Percentiles rank a stretch among this genome's conserved stretches.
These are phyloP conservation scores for Neurospora sublineolata DNA, from an alignment of 495 filamentous ascomycete genomes.

Conservation along the genomic window DNA sequence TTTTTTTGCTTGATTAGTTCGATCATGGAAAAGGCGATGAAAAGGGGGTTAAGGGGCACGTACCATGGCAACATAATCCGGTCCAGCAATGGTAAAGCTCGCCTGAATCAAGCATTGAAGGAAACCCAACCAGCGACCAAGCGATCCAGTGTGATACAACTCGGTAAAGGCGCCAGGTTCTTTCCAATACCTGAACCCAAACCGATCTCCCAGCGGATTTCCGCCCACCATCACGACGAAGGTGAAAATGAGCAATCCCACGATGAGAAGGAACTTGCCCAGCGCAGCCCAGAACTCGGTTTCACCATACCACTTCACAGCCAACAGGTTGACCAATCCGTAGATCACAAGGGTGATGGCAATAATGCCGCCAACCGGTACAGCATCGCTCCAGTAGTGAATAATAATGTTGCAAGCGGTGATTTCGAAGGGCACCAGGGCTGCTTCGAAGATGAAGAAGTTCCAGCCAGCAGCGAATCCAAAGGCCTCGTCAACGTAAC, in stretches of 20 bases:
- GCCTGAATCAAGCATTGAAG: slow-evolving; percentile 60
- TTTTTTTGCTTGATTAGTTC: not conserved
- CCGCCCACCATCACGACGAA: slow-evolving; percentile 67
- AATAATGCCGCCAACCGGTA: slow-evolving; percentile 54
- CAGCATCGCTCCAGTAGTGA: slow-evolving; percentile 52
- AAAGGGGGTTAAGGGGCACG: too few relatives aligned
- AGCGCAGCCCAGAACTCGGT: slow-evolving; percentile 51
- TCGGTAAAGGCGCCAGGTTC: slow-evolving; percentile 60
- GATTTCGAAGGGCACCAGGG: slow-evolving; percentile 61
- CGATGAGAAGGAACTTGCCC: slow-evolving; percentile 58
- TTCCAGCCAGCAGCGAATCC: slow-evolving; percentile 67
- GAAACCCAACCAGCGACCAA: slow-evolving; percentile 64
- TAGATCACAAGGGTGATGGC: slow-evolving; percentile 50
- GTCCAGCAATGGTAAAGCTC: slow-evolving; percentile 73
- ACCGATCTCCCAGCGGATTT: slow-evolving; percentile 55
- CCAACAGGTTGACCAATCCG: slow-evolving; percentile 47
- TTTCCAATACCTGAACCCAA: slow-evolving; percentile 67
- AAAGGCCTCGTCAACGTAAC: slow-evolving; percentile 62
- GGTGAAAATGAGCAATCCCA: slow-evolving; percentile 56
- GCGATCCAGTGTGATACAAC: slow-evolving; percentile 42
- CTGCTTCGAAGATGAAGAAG: slow-evolving; percentile 59
- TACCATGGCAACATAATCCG: slow-evolving; percentile 66
- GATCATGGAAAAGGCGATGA: too few relatives aligned
- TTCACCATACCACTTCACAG: slow-evolving; percentile 53
- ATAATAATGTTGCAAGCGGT: slow-evolving; percentile 59